phyloP scores from a whole-genome alignment of 495 filamentous ascomycete species.

The Penicillium pancosmium region DNA sequence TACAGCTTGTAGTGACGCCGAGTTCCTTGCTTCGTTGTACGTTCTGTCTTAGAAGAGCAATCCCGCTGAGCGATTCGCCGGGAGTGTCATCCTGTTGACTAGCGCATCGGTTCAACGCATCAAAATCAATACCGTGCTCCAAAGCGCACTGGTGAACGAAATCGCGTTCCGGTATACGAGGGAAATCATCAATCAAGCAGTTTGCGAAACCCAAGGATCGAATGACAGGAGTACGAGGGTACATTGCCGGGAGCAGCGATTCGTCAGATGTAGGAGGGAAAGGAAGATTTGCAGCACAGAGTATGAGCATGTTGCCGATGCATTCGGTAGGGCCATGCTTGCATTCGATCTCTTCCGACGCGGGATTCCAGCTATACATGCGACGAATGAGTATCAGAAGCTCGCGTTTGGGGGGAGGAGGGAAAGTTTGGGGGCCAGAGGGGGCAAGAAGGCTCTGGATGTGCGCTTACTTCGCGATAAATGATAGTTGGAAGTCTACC shows the following conservation, averaged over 20 bases:
- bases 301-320: constrained; percentile 89
- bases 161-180: constrained; percentile 68
- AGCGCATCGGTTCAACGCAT: constrained; percentile 76
- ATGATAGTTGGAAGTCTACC: constrained; percentile 88
- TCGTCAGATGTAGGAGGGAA: constrained; percentile 33
- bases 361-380: neutral
- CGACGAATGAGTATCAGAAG: neutral
- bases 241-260: constrained; percentile 27
- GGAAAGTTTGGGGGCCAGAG: too few relatives aligned
- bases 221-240: constrained; percentile 67
- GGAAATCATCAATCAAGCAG: constrained; percentile 76
- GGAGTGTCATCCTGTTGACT: constrained; percentile 48
- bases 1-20: constrained; percentile 83
- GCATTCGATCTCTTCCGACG: constrained; percentile 54
- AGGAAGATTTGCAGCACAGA: constrained; percentile 77
- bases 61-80: constrained; percentile 53
- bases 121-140: constrained; percentile 86
- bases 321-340: constrained; percentile 90
- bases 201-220: constrained; percentile 87
- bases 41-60: constrained; percentile 74
- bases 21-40: constrained; percentile 68
- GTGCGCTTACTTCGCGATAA: constrained; percentile 72
- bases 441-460: neutral
- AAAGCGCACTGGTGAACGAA: constrained; percentile 84
- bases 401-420: neutral